Evolutionary conservation across 768 basidiomycete species (phyloP).

Genomic region (Tylopilus felleus): DNA sequence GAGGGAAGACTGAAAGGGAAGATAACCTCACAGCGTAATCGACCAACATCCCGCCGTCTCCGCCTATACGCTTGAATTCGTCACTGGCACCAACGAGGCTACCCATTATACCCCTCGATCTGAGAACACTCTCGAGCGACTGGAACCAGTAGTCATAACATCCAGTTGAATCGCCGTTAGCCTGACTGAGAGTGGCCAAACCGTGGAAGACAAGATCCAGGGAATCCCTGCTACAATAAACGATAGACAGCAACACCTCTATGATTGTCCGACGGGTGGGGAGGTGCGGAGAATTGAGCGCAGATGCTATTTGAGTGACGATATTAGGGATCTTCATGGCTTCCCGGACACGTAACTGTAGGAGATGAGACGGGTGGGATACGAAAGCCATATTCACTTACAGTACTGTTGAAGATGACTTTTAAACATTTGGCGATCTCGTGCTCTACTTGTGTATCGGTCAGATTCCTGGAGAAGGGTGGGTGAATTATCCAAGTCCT

Average conservation of each 20-base stretch:
- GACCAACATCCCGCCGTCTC: constrained; percentile 64
- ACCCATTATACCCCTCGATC: constrained; percentile 91
- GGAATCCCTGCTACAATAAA: constrained; percentile 61
- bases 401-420: constrained; percentile 69
- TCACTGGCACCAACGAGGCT: constrained; percentile 94
- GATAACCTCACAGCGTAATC: constrained; percentile 75
- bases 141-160: constrained; percentile 90
- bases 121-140: constrained; percentile 68
- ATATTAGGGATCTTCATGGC: constrained; percentile 70
- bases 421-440: constrained; percentile 88
- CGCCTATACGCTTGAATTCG: constrained; percentile 69
- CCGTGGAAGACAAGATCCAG: constrained; percentile 70
- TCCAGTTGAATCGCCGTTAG: constrained; percentile 54
- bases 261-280: constrained; percentile 72
- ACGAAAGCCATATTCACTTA: constrained; percentile 30
- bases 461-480: constrained; percentile 25
- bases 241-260: constrained; percentile 75
- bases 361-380: constrained; percentile 5
- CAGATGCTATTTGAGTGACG: constrained; percentile 75
- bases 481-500: neutral
- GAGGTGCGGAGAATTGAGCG: constrained; percentile 78
- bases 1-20: neutral
- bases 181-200: constrained; percentile 66
- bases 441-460: constrained; percentile 73
- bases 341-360: constrained; percentile 64